Percentiles rank a stretch among this genome's conserved stretches.
phyloP scores from a whole-genome alignment of 768 basidiomycete genomes.

The Boletus tomentosulus region DNA sequence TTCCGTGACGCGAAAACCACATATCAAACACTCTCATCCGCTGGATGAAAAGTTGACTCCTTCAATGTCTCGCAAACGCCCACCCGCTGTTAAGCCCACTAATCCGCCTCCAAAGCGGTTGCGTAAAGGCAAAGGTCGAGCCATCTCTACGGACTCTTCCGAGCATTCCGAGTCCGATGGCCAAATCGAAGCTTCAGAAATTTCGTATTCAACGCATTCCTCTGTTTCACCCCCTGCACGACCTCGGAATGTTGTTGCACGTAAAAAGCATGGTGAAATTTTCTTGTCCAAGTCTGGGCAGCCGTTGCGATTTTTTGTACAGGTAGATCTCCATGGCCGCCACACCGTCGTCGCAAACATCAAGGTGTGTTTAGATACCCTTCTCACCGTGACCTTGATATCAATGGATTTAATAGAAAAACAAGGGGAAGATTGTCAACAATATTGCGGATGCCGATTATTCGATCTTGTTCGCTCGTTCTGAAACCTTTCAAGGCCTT shows the following conservation, averaged over 20 bases:
- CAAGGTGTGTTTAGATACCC: constrained; percentile 43
- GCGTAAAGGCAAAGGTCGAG: constrained; percentile 30
- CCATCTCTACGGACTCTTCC: constrained; percentile 15
- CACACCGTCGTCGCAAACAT: constrained; percentile 47
- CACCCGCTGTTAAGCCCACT: constrained; percentile 13
- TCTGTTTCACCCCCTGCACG: constrained; percentile 16
- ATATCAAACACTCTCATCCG: neutral
- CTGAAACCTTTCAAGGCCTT: constrained; percentile 49
- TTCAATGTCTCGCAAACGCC: constrained; percentile 22
- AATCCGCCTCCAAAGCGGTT: constrained; percentile 18
- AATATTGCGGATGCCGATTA: constrained; percentile 57
- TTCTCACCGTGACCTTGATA: neutral
- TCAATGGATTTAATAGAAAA: constrained; percentile 42
- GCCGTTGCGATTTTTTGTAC: constrained; percentile 57
- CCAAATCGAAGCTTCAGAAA: constrained; percentile 7
- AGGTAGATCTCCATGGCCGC: constrained; percentile 60
- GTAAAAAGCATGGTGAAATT: constrained; percentile 30
- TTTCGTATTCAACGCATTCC: constrained; percentile 7
- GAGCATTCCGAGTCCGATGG: constrained; percentile 16
- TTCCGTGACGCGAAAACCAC: constrained; percentile 4
- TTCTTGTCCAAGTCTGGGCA: constrained; percentile 43
- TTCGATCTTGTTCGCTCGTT: constrained; percentile 50
- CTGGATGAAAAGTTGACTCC: constrained; percentile 8
- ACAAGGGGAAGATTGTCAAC: constrained; percentile 57
- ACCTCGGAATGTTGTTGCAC: constrained; percentile 10